Conservation (phyloP, 169 alveolate species). For the Cryptosporidium viatorum region DNA sequence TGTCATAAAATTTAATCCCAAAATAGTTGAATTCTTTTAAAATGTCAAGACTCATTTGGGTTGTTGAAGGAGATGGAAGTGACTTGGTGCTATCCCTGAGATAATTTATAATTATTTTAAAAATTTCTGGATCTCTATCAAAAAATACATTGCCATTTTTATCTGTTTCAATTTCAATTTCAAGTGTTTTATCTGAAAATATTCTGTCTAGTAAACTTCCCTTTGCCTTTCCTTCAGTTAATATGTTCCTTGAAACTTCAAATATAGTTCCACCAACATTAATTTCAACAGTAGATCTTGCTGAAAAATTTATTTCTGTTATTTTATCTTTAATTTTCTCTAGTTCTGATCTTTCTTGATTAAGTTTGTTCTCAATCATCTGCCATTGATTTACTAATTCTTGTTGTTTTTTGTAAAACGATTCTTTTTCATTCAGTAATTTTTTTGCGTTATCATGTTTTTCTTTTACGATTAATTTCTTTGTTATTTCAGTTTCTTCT, state of each 20-base stretch:
- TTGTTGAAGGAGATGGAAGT: constrained; percentile 12
- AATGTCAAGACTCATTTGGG: constrained; percentile 36
- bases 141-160: constrained; percentile 53
- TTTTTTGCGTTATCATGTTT: constrained; percentile 39
- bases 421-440: constrained; percentile 45
- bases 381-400: constrained; percentile 57
- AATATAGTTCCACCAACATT: constrained; percentile 65
- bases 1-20: constrained; percentile 47
- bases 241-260: constrained; percentile 41
- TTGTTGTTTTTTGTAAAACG: constrained; percentile 51
- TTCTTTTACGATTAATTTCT: constrained; percentile 29
- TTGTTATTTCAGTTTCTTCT: constrained; percentile 8
- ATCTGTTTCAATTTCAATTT: constrained; percentile 50
- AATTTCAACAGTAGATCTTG: constrained; percentile 46
- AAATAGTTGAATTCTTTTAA: constrained; percentile 45
- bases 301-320: neutral
- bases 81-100: constrained; percentile 19
- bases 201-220: constrained; percentile 54
- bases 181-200: constrained; percentile 58
- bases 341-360: constrained; percentile 40
- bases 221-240: constrained; percentile 64
- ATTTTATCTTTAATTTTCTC: constrained; percentile 41
- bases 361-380: constrained; percentile 24
- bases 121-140: constrained; percentile 74
- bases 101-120: constrained; percentile 32